Conservation (phyloP, 305 asterid species). For the Fraxinus paxiana region DNA sequence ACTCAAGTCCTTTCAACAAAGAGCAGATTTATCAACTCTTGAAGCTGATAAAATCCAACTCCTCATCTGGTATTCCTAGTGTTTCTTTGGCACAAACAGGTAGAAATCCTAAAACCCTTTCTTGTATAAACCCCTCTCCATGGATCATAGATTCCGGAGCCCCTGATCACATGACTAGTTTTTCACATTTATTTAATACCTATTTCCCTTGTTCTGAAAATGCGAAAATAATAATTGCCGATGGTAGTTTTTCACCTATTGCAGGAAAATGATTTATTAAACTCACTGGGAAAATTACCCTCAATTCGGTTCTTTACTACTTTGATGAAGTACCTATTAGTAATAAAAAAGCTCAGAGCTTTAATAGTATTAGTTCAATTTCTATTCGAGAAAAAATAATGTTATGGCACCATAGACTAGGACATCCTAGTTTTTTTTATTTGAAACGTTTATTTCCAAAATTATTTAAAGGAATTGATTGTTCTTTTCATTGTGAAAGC, state of each 20-base stretch:
- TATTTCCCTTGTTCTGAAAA: neutral
- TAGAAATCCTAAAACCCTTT: neutral
- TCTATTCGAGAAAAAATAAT: neutral
- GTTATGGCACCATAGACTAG: neutral
- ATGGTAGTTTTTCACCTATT: neutral
- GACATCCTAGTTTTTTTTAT: constrained; percentile 6
- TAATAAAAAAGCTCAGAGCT: neutral
- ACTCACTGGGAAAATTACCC: neutral
- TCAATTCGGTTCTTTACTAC: neutral
- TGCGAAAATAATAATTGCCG: neutral
- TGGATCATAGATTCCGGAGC: constrained; percentile 10
- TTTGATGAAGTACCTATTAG: neutral
- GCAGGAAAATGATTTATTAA: neutral
- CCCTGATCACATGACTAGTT: constrained; percentile 5
- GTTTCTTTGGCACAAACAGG: neutral
- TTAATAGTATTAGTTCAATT: neutral
- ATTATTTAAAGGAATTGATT: neutral
- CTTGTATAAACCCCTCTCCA: neutral
- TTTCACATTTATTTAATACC: neutral
- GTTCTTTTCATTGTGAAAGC: neutral
- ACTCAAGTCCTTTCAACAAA: neutral
- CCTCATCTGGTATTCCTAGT: neutral
- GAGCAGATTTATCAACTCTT: constrained; percentile 6
- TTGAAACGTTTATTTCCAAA: neutral
- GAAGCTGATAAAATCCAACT: neutral